Percentiles rank a stretch among this genome's conserved stretches.
phyloP scores from a whole-genome alignment of 768 basidiomycete species.

The Strobilomyces dryophilus region DNA sequence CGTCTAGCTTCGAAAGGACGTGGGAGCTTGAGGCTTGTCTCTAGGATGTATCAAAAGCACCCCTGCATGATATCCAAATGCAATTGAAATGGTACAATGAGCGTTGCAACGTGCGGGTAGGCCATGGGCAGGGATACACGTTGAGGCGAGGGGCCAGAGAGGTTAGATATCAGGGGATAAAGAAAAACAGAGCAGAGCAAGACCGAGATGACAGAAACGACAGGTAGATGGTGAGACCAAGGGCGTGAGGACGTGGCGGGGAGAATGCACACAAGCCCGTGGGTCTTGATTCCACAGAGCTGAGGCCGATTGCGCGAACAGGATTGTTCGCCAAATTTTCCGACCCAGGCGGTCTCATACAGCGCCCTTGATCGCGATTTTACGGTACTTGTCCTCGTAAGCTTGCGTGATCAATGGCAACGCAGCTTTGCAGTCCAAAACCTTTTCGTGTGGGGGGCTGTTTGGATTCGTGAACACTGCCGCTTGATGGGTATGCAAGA shows the following conservation, averaged over 20 bases:
- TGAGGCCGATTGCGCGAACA: slow-evolving; percentile 2
- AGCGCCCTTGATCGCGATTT: slow-evolving; percentile 89
- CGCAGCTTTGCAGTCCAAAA: slow-evolving; percentile 70
- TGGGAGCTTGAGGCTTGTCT: background rate
- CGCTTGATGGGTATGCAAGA: slow-evolving; percentile 66
- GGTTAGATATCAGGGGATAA: slow-evolving; percentile 8
- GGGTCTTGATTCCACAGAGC: slow-evolving; percentile 14
- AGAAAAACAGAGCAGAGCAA: slow-evolving; percentile 8
- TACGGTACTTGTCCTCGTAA: slow-evolving; percentile 79
- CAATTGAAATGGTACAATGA: slow-evolving; percentile 4
- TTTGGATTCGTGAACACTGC: slow-evolving; percentile 63
- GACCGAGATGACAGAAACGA: slow-evolving; percentile 10
- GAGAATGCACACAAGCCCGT: slow-evolving; percentile 7
- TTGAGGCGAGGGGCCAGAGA: slow-evolving; percentile 3
- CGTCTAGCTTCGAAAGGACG: background rate
- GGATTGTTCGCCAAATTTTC: slow-evolving; percentile 5
- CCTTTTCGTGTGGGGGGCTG: slow-evolving; percentile 57
- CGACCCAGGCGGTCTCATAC: slow-evolving; percentile 43
- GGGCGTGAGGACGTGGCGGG: slow-evolving; percentile 8
- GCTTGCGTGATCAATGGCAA: slow-evolving; percentile 51
- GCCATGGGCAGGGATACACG: slow-evolving; percentile 3
- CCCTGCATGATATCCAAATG: background rate
- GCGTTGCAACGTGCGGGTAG: background rate
- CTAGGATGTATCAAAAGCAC: background rate
- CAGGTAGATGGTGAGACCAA: slow-evolving; percentile 8